These are phyloP conservation scores for Glycine soja DNA, from an alignment of 306 rosid species.

Conservation along the genomic window DNA sequence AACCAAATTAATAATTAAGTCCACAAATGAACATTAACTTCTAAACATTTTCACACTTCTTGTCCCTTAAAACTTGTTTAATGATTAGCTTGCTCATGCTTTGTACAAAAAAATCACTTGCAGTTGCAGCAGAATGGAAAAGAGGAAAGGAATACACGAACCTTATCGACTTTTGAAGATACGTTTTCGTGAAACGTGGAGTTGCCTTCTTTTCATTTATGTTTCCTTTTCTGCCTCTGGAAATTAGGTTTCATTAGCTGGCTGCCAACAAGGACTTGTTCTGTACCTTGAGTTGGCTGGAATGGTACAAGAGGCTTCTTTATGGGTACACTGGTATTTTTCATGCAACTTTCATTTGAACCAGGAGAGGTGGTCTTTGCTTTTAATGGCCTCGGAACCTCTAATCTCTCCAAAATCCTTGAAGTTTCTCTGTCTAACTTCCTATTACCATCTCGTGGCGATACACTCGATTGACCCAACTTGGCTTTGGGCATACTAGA, in stretches of 20 bases:
- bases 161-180: conserved; percentile 44
- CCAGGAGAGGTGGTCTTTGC: conserved; percentile 52
- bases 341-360: conserved; percentile 50
- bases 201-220: conserved; percentile 48
- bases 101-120: conserved; percentile 17
- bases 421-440: conserved; percentile 68
- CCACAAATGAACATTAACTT: neutral
- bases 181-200: conserved; percentile 6
- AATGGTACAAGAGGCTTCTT: conserved; percentile 60
- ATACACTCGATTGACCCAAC: conserved; percentile 53
- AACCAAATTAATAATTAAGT: no score
- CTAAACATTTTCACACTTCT: conserved; percentile 10
- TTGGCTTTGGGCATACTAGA: conserved; percentile 54
- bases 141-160: conserved; percentile 18
- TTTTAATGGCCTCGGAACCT: conserved; percentile 72
- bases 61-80: neutral
- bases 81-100: conserved; percentile 8
- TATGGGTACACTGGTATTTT: conserved; percentile 43
- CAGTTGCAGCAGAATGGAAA: neutral
- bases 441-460: conserved; percentile 54
- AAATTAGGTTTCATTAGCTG: conserved; percentile 75
- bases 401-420: conserved; percentile 85
- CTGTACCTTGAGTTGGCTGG: conserved; percentile 53
- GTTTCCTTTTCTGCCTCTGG: conserved; percentile 73
- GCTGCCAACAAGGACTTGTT: conserved; percentile 52